Evolutionary conservation across 1,284 basidiomycete genomes (phyloP).

Genomic region (Termitomyces sp.): DNA sequence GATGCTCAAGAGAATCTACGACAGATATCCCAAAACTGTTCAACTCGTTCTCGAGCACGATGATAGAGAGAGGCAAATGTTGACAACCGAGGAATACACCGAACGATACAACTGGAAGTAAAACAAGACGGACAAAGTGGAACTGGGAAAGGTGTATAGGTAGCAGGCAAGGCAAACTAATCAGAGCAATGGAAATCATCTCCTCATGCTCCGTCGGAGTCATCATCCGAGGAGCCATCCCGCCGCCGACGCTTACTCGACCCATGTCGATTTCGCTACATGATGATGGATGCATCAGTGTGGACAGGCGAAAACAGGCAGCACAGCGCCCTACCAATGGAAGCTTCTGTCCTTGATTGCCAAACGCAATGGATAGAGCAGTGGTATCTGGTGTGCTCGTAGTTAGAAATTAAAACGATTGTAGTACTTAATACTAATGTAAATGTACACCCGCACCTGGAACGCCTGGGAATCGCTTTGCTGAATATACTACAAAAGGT

Average conservation of each 20-base stretch:
- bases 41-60: conserved; percentile 37
- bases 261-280: conserved; percentile 61
- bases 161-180: conserved; percentile 9
- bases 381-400: conserved; percentile 62
- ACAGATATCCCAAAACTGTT: conserved; percentile 47
- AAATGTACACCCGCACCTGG: conserved; percentile 53
- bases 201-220: conserved; percentile 36
- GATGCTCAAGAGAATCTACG: conserved; percentile 40
- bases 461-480: conserved; percentile 90
- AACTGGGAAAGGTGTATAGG: conserved; percentile 4
- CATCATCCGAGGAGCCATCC: conserved; percentile 47
- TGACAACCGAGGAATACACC: conserved; percentile 27
- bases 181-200: neutral
- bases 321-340: conserved; percentile 58
- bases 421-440: conserved; percentile 6
- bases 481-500: conserved; percentile 87
- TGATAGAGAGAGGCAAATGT: conserved; percentile 26
- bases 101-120: conserved; percentile 28
- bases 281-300: conserved; percentile 7
- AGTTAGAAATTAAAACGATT: conserved; percentile 1
- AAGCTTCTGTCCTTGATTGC: conserved; percentile 86
- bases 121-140: conserved; percentile 1
- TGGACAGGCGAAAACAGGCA: conserved; percentile 16
- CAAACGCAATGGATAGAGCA: conserved; percentile 84
- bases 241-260: conserved; percentile 51